Evolutionary conservation across 2,329 filamentous ascomycete genomes (phyloP).

Genomic region (Fusarium denticulatum): DNA sequence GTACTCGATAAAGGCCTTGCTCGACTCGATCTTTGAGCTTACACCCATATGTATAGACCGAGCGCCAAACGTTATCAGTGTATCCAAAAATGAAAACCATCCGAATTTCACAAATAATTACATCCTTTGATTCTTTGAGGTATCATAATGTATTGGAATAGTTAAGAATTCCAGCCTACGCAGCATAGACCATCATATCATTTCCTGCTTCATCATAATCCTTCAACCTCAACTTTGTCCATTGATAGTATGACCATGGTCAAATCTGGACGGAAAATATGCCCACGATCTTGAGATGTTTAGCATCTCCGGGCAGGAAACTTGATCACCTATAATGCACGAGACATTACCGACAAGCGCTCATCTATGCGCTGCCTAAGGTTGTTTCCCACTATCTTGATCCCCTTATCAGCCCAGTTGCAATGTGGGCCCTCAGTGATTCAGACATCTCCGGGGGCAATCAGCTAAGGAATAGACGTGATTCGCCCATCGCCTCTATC

Average conservation of each 20-base stretch:
- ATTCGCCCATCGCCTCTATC: slow-evolving; percentile 36
- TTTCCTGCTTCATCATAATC: neutral
- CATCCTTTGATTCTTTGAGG: neutral
- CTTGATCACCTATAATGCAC: slow-evolving; percentile 2
- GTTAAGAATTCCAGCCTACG: neutral
- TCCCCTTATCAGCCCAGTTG: slow-evolving; percentile 29
- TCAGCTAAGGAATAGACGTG: slow-evolving; percentile 36
- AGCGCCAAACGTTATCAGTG: neutral
- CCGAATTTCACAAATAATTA: neutral
- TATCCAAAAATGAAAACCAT: neutral
- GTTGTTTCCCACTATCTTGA: slow-evolving; percentile 10
- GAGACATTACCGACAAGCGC: slow-evolving; percentile 5
- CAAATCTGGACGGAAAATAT: neutral
- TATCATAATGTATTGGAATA: neutral
- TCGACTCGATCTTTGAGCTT: neutral
- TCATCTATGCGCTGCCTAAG: neutral
- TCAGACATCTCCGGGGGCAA: slow-evolving; percentile 42
- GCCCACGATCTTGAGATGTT: neutral
- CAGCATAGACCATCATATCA: neutral
- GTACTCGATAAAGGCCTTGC: neutral
- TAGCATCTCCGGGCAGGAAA: slow-evolving; percentile 10
- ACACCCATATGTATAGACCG: neutral
- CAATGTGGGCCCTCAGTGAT: slow-evolving; percentile 32
- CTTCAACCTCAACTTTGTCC: neutral
- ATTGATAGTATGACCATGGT: slow-evolving; percentile 14